Base-by-base conservation (phyloP, 1,139 yeast genomes). In the Candida albicans region DNA sequence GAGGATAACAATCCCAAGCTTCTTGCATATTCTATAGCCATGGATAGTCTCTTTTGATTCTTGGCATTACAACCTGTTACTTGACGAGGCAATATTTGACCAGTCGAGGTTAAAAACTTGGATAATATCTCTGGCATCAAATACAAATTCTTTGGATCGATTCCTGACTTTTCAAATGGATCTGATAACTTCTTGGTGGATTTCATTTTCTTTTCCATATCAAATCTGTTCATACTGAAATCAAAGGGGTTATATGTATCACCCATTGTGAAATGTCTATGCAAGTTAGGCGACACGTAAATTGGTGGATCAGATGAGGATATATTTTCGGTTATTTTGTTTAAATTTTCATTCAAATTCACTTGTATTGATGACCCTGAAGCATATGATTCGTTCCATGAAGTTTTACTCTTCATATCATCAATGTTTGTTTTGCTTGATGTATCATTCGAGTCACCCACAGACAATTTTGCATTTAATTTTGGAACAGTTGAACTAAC, bases 221-320 rank as follows among this genome's bases (percentile, higher is more conserved):
- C 66, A 33, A 77, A 56, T 50, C 76, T 78, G 39, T 81, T 79
- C 57, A 77, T 63, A 35, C 87, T 80, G 52, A 85, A 84, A 63
- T 85, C 91, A 65, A 84, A 85, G 40, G 95, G 91, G 53, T 84
- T 88, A 57, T 85, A 84, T 1, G 76, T 71, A 2, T 73, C 67
- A 29, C 77, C 77, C 4, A 61, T 58, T 10, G 59, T 59, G 55
- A 81, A 78, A 39, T 59, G 63, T 49, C 67, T 73, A 31, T 72
- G 63, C 52, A 75, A 70, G 27, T 40, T 31, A 12, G 47, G 44
- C 34, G 55, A 55, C 18, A 66, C 56, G 24, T 55, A 52, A 15
- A 63, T 49, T 8, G 70, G 67, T 33, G 48, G 47, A 15, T 39
- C 49, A 3, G 12, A 64, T 54, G 67, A 59, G 11, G 53, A 44